Conservation (phyloP, 129 eudicot species). For the Flaveria brownii region DNA sequence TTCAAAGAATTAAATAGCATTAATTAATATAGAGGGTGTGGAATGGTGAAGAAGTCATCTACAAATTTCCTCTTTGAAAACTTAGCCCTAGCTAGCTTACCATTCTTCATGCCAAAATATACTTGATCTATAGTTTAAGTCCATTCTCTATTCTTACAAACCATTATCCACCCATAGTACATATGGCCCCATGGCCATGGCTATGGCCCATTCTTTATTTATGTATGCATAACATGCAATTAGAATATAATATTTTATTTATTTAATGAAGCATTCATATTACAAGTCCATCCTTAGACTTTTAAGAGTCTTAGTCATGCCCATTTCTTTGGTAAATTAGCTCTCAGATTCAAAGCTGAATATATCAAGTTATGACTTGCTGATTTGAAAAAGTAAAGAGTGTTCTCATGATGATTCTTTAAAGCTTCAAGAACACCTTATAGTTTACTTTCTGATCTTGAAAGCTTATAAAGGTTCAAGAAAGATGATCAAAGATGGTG, state of each 20-base stretch:
- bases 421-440: conserved; percentile 24
- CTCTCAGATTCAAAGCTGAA: conserved; percentile 38
- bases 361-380: conserved; percentile 34
- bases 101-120: conserved; percentile 34
- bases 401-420: conserved; percentile 36
- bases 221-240: conserved; percentile 35
- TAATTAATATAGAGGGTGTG: conserved; percentile 22
- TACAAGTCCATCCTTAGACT: conserved; percentile 46
- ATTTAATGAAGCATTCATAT: conserved; percentile 36
- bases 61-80: conserved; percentile 31
- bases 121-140: conserved; percentile 35
- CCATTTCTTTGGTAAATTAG: conserved; percentile 34
- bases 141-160: conserved; percentile 40
- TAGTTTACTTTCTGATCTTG: conserved; percentile 11
- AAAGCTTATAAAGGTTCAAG: conserved; percentile 16
- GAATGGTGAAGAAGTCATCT: conserved; percentile 39
- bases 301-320: conserved; percentile 39
- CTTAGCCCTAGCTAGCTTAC: conserved; percentile 23
- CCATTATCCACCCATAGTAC: conserved; percentile 35
- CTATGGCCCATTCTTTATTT: conserved; percentile 28
- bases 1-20: conserved; percentile 37
- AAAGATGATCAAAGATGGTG: conserved; percentile 41
- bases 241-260: conserved; percentile 41
- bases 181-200: conserved; percentile 30
- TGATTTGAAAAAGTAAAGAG: conserved; percentile 31